phyloP scores from a whole-genome alignment of 1,284 basidiomycete genomes.

The Ceratorhiza oryzae-sativae region DNA sequence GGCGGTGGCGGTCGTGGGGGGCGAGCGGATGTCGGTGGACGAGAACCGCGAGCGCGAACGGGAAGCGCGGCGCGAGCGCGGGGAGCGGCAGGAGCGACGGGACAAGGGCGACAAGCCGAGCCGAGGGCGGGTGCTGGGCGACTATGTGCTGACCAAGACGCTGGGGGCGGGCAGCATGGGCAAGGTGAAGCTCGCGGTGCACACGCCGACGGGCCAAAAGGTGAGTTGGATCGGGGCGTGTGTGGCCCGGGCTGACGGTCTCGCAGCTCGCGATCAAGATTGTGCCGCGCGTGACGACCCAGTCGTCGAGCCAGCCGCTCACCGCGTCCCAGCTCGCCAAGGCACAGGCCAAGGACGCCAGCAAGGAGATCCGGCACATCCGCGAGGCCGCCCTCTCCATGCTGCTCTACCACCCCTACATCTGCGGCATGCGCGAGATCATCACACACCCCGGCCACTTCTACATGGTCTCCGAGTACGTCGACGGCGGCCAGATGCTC shows the following conservation, averaged over 20 bases:
- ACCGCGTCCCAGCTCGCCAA: constrained; percentile 71
- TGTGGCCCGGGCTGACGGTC: constrained; percentile 1
- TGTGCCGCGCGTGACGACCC: constrained; percentile 68
- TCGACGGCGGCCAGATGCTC: constrained; percentile 99
- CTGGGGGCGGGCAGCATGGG: constrained; percentile 99
- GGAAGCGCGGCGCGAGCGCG: constrained; percentile 58
- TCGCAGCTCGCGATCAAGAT: constrained; percentile 95
- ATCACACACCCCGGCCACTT: constrained; percentile 95
- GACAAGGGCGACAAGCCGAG: constrained; percentile 36
- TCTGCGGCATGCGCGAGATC: constrained; percentile 99
- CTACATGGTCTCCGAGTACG: constrained; percentile 99
- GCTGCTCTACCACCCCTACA: constrained; percentile 96
- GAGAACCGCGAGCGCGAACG: constrained; percentile 52
- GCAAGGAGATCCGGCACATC: constrained; percentile 95
- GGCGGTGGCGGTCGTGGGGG: constrained; percentile 31
- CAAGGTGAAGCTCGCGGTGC: constrained; percentile 96
- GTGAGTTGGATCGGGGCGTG: constrained; percentile 58
- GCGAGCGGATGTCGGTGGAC: constrained; percentile 35
- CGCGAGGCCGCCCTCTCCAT: constrained; percentile 94
- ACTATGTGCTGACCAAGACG: constrained; percentile 97
- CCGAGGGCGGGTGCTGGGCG: constrained; percentile 68
- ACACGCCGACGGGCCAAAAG: constrained; percentile 90
- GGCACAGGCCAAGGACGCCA: constrained; percentile 87
- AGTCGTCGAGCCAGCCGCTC: constrained; percentile 53
- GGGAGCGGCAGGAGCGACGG: constrained; percentile 53